These are phyloP conservation scores for Acacia confusa DNA, from an alignment of 306 rosid genomes.

Conservation along the genomic window DNA sequence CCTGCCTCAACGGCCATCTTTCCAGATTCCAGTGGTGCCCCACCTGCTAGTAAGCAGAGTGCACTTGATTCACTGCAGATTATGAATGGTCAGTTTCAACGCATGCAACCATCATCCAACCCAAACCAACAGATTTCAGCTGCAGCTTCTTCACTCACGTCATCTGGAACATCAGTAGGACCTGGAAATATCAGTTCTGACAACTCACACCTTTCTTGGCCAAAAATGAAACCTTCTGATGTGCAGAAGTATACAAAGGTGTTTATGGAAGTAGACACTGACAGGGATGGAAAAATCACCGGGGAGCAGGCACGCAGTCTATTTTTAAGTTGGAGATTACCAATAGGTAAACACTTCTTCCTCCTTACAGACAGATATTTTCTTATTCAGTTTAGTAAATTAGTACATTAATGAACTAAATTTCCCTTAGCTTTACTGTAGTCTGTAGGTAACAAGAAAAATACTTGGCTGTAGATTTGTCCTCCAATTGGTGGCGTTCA, in stretches of 20 bases:
- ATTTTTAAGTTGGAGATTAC: constrained; percentile 95
- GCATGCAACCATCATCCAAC: constrained; percentile 49
- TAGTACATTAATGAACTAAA: constrained; percentile 19
- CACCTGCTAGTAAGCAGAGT: constrained; percentile 50
- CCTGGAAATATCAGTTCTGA: constrained; percentile 57
- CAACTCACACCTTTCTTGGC: constrained; percentile 72
- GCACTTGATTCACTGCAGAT: constrained; percentile 70
- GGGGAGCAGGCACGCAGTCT: constrained; percentile 96
- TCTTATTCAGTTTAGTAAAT: constrained; percentile 23
- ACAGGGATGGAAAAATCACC: constrained; percentile 91
- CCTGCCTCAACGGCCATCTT: constrained; percentile 49
- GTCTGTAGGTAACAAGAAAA: constrained; percentile 19
- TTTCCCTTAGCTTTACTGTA: constrained; percentile 16
- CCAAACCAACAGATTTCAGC: constrained; percentile 56
- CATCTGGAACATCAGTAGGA: constrained; percentile 64
- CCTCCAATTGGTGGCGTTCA: constrained; percentile 9
- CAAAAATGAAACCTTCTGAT: constrained; percentile 94
- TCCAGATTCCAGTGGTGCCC: constrained; percentile 63
- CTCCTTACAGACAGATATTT: constrained; percentile 7
- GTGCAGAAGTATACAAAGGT: constrained; percentile 88
- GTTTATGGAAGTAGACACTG: constrained; percentile 88
- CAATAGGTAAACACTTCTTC: constrained; percentile 64
- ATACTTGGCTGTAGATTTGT: constrained; percentile 19
- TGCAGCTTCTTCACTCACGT: constrained; percentile 48
- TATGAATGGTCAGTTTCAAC: constrained; percentile 54